phyloP scores from a whole-genome alignment of 2,329 filamentous ascomycete genomes.

The Fusarium annulatum region DNA sequence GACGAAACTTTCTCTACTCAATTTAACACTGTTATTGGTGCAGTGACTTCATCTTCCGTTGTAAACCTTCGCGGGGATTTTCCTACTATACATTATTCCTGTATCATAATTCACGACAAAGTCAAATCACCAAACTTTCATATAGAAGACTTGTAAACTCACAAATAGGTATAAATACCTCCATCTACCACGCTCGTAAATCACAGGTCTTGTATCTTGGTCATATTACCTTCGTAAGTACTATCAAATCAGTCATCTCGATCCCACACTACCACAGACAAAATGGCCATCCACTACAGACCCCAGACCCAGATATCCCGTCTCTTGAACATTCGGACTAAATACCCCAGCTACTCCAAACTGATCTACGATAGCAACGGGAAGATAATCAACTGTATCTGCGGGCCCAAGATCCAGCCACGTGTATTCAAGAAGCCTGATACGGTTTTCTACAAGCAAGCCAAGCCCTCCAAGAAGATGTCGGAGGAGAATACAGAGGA shows the following conservation, averaged over 20 bases:
- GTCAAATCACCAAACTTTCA: neutral
- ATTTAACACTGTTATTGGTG: neutral
- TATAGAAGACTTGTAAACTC: fast-evolving
- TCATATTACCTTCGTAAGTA: neutral
- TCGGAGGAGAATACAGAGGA: neutral
- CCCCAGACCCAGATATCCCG: neutral
- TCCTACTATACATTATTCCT: too few species aligned
- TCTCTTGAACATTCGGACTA: neutral
- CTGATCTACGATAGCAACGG: neutral
- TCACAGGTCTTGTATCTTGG: fast-evolving
- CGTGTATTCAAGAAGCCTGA: neutral
- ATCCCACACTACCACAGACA: neutral
- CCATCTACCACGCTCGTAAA: fast-evolving
- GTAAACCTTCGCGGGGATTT: fast-evolving
- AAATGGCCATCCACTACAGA: neutral
- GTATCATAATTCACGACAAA: neutral
- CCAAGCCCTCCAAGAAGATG: neutral
- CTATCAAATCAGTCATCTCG: neutral
- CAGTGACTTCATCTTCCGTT: fast-evolving
- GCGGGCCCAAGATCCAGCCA: neutral
- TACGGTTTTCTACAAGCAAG: neutral
- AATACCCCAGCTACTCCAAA: neutral
- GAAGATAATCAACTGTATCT: neutral
- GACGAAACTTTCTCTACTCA: too few species aligned
- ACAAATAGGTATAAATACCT: neutral